Evolutionary conservation across 768 basidiomycete genomes (phyloP).

Genomic region (Leccinum imitatum): DNA sequence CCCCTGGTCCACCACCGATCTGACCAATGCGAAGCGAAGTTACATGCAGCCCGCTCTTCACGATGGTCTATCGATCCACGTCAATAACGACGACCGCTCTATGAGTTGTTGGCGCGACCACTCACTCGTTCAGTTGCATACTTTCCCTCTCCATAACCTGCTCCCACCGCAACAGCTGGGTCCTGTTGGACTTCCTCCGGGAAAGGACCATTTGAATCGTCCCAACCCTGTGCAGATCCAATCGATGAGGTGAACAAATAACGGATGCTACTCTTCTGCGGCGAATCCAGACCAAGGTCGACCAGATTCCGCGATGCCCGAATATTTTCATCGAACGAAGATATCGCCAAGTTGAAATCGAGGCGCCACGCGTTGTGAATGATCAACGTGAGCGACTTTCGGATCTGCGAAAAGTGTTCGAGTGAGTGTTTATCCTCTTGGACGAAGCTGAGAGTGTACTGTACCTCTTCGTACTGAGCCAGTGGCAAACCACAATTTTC

Average conservation of each 20-base stretch:
- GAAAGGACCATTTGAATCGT: constrained; percentile 28
- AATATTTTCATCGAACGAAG: constrained; percentile 44
- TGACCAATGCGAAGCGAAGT: constrained; percentile 48
- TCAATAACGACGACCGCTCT: neutral
- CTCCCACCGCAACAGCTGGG: constrained; percentile 35
- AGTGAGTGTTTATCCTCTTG: neutral
- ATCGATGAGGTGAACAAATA: constrained; percentile 45
- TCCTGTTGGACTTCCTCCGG: constrained; percentile 37
- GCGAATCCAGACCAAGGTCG: constrained; percentile 32
- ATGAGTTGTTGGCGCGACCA: neutral
- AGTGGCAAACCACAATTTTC: constrained; percentile 31
- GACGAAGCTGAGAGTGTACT: neutral
- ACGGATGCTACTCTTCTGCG: constrained; percentile 27
- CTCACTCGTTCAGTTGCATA: constrained; percentile 41
- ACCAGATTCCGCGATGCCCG: constrained; percentile 37
- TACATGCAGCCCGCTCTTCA: constrained; percentile 33
- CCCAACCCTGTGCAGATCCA: constrained; percentile 34
- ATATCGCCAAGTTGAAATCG: constrained; percentile 41
- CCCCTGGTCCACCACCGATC: constrained; percentile 39
- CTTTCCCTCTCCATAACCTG: constrained; percentile 49
- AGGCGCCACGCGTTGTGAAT: constrained; percentile 48
- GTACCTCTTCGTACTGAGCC: constrained; percentile 22
- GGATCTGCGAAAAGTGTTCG: constrained; percentile 24
- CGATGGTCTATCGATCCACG: constrained; percentile 32
- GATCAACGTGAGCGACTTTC: constrained; percentile 33